Conservation (phyloP, 257 asterid species). For the Scutellaria barbata region DNA sequence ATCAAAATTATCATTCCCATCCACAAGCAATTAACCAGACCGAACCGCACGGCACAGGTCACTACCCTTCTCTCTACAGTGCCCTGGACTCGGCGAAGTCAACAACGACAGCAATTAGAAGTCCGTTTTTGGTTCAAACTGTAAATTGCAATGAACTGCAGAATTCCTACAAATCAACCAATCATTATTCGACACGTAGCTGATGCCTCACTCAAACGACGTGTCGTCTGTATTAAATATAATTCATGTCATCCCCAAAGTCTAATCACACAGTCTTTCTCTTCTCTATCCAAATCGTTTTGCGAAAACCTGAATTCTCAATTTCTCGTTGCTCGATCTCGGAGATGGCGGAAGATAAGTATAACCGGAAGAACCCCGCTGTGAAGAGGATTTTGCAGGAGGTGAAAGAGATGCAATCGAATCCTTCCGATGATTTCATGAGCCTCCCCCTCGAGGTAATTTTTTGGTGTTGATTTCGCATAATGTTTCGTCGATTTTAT, state of each 20-base stretch:
- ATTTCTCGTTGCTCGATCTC: slow-evolving; percentile 41
- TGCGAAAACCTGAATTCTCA: slow-evolving; percentile 16
- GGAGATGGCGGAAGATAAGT: slow-evolving; percentile 78
- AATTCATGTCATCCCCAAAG: slow-evolving; percentile 7
- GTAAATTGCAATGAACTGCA: slow-evolving; percentile 19
- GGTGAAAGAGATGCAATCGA: slow-evolving; percentile 92
- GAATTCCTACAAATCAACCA: slow-evolving; percentile 4
- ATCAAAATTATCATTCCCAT: too few relatives aligned
- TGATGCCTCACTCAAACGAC: background rate
- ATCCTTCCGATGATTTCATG: slow-evolving; percentile 91
- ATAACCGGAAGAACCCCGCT: slow-evolving; percentile 83
- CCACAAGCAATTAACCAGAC: too few relatives aligned
- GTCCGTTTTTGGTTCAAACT: slow-evolving; percentile 23
- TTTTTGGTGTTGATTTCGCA: background rate
- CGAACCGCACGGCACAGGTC: background rate
- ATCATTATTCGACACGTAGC: slow-evolving; percentile 27
- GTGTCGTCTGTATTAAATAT: slow-evolving; percentile 31
- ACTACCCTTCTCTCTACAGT: background rate
- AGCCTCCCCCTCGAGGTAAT: slow-evolving; percentile 93
- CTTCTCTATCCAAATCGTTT: slow-evolving; percentile 22
- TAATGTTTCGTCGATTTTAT: background rate
- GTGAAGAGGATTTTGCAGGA: slow-evolving; percentile 97
- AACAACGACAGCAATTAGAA: too few relatives aligned
- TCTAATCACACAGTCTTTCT: background rate
- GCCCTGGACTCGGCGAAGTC: background rate